Evolutionary conservation across 2,329 filamentous ascomycete genomes (phyloP), one percentile per base, ranked within the genome.

Genomic region (Seiridium cupressi): DNA sequence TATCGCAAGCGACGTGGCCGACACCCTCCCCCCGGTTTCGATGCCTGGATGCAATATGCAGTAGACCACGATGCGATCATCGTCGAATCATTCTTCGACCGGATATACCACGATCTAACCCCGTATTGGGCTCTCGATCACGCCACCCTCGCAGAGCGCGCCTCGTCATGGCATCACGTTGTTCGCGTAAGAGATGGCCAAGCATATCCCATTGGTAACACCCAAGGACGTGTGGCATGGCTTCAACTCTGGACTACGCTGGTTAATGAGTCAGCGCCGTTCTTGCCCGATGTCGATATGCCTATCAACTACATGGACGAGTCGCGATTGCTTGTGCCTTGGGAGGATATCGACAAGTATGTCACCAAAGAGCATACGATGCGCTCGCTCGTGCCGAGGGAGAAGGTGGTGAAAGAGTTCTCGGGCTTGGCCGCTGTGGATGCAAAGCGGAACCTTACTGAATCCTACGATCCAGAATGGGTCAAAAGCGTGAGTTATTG

Each of bases 11-110:
- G 80, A 53, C 79, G 86, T 62, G 84, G 84, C 31, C 78, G 85
- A 32, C 84, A 88, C 65, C 86, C 85, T 2, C 86, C 86, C 3
- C 86, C 86, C 0, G 84, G 83, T n/a, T 89, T 89, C 66, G 79
- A 85, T 62, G 73, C 78, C 51, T 89, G 86, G 86, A 81, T 84
- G 65, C 72, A 76, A 38, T 84, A 83, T 59, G 85, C 86, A 5
- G 65, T 73, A 26, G 75, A 81, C 34, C 76, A 76, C 48, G 74
- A 84, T 42, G 80, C 83, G n/a, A 72, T 87, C 59, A 76, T 88
- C 8, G 77, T 88, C 44, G 86, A 89, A 66, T 82, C 86, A 58
- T 89, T 85, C 66, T 89, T 87, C 72, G 83, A 87, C 67, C 84
- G 85, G 61, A 85, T 89, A 60, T 85, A 87, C 74, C 81, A 86